These are phyloP conservation scores for Hippophae rhamnoides DNA, from an alignment of 306 rosid species.

Conservation along the genomic window DNA sequence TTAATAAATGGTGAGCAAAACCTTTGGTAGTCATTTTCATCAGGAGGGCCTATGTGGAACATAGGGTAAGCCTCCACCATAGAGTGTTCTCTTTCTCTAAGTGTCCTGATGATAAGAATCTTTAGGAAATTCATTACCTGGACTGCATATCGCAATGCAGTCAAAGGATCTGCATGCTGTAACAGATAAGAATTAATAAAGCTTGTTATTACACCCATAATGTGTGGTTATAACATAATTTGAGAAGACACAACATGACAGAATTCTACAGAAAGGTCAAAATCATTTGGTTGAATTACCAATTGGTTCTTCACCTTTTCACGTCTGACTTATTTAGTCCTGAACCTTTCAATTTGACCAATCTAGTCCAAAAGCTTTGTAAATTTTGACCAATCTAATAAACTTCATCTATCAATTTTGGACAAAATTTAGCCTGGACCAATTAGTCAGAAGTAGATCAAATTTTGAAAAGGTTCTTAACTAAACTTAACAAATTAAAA, in stretches of 20 bases:
- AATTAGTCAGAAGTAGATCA: too few relatives aligned
- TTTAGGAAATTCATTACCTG: slow-evolving; percentile 98
- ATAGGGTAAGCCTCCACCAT: slow-evolving; percentile 41
- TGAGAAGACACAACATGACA: slow-evolving; percentile 5
- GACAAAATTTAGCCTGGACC: too few relatives aligned
- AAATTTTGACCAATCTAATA: too few relatives aligned
- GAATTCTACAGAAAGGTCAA: background rate
- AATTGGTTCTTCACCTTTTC: too few relatives aligned
- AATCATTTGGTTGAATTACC: too few relatives aligned
- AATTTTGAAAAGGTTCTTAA: too few relatives aligned
- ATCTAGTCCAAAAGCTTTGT: too few relatives aligned
- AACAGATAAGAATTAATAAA: slow-evolving; percentile 11
- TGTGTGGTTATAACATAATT: slow-evolving; percentile 1
- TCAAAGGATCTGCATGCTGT: slow-evolving; percentile 96
- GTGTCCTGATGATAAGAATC: slow-evolving; percentile 66
- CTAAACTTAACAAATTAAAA: too few relatives aligned
- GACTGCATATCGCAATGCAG: slow-evolving; percentile 94
- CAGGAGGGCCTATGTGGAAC: slow-evolving; percentile 45
- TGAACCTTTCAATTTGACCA: too few relatives aligned
- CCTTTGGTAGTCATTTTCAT: slow-evolving; percentile 60
- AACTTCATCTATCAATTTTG: too few relatives aligned
- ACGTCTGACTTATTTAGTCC: too few relatives aligned
- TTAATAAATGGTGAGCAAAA: slow-evolving; percentile 28
- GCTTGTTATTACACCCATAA: slow-evolving; percentile 16
- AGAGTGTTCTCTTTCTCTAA: slow-evolving; percentile 69